A percentile compares a stretch with the other conserved stretches of the same genome.
Evolutionary conservation across 192 early-diverging fungal genomes (phyloP).

Genomic region (Coemansia reversa): DNA sequence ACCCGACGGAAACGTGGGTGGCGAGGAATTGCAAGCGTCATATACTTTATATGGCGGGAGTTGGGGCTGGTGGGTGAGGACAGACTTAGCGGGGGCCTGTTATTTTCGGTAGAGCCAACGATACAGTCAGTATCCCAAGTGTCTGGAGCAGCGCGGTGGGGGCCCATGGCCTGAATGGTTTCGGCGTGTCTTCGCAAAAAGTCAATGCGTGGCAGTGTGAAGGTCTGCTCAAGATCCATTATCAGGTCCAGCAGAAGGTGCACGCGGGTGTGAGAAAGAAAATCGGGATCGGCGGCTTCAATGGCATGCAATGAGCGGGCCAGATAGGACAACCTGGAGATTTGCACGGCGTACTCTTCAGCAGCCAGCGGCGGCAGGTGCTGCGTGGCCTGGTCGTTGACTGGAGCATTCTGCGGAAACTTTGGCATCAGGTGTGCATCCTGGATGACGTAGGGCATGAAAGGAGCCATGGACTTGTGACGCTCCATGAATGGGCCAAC

Average conservation of each 20-base stretch:
- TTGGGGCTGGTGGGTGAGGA: constrained; percentile 2
- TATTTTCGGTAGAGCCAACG: constrained; percentile 15
- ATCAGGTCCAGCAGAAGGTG: constrained; percentile 46
- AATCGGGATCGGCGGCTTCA: constrained; percentile 35
- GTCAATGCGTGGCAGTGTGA: constrained; percentile 43
- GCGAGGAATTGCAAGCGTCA: constrained; percentile 32
- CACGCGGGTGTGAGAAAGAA: constrained; percentile 31
- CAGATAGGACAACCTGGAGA: constrained; percentile 37
- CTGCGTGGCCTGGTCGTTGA: constrained; percentile 36
- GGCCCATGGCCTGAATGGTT: constrained; percentile 31
- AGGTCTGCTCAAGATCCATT: constrained; percentile 26
- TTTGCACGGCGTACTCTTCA: constrained; percentile 37
- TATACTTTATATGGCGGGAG: constrained; percentile 18
- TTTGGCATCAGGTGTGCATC: constrained; percentile 28
- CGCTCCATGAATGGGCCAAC: constrained; percentile 38
- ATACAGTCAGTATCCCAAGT: constrained; percentile 17
- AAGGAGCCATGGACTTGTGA: constrained; percentile 19
- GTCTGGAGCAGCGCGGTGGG: not conserved
- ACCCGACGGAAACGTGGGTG: constrained; percentile 19
- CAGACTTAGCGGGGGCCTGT: not conserved
- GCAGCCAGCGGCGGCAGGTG: constrained; percentile 37
- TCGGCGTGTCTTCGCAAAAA: constrained; percentile 39
- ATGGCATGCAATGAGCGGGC: constrained; percentile 38
- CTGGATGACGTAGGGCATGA: constrained; percentile 27
- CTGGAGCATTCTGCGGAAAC: constrained; percentile 4